These are phyloP conservation scores for Cercospora zeina DNA, from an alignment of 2,329 filamentous ascomycete genomes.

Conservation along the genomic window DNA sequence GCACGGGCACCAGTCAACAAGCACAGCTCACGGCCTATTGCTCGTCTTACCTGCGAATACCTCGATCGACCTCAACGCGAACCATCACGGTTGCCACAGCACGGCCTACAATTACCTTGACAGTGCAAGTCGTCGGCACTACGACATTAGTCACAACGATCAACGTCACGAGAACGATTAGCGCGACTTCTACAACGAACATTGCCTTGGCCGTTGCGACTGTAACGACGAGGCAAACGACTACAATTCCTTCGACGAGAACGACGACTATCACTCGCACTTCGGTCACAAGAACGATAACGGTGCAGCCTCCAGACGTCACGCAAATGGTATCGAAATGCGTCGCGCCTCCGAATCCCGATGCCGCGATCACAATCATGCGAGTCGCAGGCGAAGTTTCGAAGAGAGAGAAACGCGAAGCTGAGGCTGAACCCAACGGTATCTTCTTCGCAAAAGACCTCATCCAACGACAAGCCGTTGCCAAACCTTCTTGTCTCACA, in stretches of 20 bases:
- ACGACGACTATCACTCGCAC: constrained; percentile 1
- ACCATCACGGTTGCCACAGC: background rate
- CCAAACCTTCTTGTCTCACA: constrained; percentile 6
- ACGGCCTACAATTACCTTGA: background rate
- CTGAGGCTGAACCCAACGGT: background rate
- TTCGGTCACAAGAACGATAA: background rate
- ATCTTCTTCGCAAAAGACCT: background rate
- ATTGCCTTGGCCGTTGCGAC: background rate
- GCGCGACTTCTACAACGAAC: background rate
- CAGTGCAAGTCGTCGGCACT: background rate
- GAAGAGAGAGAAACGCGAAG: constrained; percentile 5
- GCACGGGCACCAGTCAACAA: constrained; percentile 3
- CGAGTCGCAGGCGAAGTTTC: background rate
- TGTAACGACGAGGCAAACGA: background rate
- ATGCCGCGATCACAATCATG: constrained; percentile 7
- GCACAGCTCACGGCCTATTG: constrained; percentile 10
- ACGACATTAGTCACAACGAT: background rate
- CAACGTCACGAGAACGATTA: background rate
- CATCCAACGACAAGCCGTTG: constrained; percentile 4
- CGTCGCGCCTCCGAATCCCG: background rate
- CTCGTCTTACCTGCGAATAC: constrained; percentile 11
- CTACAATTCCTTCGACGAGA: background rate
- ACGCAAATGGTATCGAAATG: constrained; percentile 2
- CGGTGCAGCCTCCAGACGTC: background rate
- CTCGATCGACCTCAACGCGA: constrained; percentile 9